Base-by-base conservation (phyloP, 345 rosid species). In the Xanthoceras sorbifolium region DNA sequence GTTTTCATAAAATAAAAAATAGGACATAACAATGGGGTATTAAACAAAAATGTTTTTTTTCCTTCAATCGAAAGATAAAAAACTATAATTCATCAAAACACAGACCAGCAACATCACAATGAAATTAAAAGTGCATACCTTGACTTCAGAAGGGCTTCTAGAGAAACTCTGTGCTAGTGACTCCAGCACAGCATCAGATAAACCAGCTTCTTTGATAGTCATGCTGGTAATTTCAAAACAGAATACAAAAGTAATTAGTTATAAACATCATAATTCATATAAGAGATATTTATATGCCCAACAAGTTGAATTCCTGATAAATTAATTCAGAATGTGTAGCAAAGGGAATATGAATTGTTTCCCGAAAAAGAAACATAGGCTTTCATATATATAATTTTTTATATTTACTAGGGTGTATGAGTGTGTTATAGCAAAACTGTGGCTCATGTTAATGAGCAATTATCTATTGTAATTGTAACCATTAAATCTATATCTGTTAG, bases 121-220 rank as follows among this genome's bases (percentile, higher is more conserved):
- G 63, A 50, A 22, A 52, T 26, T 59, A 61, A 23, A 80, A 40
- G 68, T 17, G 64, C 84, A 71, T 89, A 94, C 99, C 99, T 94
- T 92, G 74, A 97, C 84, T 83, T 97, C 99, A 74, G 61, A 71
- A 32, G 88, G 84, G 64, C 86, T 91, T 85, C 96, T 91, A 38
- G 91, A 86, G 74, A 97, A 84, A 83, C 88, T 86, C 68, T 79
- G 87, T 65, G 91, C 95, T 28, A 94, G 78, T 48, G 87, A 89
- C 77, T 91, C 93, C 81, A 94, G 74, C 23, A 91, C 93, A 3
- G 84, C 74, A 82, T 94, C 95, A 55, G 95, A 90, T 72, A 81
- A 78, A 75, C 98, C 98, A 78, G 79, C 83, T 81, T 94, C 85
- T 65, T 89, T 84, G 72, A 92, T 78, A n/a, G 96, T 89, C 94